Evolutionary conservation across 768 basidiomycete species (phyloP), one percentile per base, ranked within the genome.

Genomic region (Paxillus ammoniavirescens): DNA sequence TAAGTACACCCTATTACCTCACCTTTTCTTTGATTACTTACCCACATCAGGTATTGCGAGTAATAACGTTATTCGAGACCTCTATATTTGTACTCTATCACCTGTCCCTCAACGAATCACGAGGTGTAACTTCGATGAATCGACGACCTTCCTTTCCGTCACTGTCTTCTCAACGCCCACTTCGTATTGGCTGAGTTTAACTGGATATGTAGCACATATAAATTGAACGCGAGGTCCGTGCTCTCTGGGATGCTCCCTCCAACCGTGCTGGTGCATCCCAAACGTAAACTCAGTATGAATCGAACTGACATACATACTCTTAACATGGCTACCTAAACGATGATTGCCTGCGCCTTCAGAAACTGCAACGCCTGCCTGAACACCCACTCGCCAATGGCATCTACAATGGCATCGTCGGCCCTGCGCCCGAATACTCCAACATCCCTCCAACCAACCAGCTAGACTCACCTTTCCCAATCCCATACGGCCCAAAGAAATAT

Each of bases 1-100:
- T 87, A 61, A 56, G 72, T 37, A 13, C 37, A 13, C 5, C n/a
- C n/a, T n/a, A n/a, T n/a, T n/a, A n/a, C n/a, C 21, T 21, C 21
- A 21, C 21, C 21, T 21, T 21, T 5, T 30, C 28, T 5, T 8
- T 3, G 28, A 30, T 30, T 30, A 30, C 28, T 30, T 30, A 30
- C 28, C 28, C 28, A 30, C 28, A 5, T 13, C 35, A 66, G 65
- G 49, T 66, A 66, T 17, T 66, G 65, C 38, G 50, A 66, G 44
- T 66, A 35, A 62, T 17, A 30, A 30, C 26, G 8, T 26, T 35
- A 31, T 10, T 8, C 35, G 21, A n/a, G 36, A 21, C 21, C 26
- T 48, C 36, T 21, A 15, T 38, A 12, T 14, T 21, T 21, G 13
- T 38, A 35, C 17, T 37, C 33, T n/a, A 14, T 14, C n/a, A 14